phyloP scores from a whole-genome alignment of 179 eudicot genomes.

The Corrigiola litoralis region DNA sequence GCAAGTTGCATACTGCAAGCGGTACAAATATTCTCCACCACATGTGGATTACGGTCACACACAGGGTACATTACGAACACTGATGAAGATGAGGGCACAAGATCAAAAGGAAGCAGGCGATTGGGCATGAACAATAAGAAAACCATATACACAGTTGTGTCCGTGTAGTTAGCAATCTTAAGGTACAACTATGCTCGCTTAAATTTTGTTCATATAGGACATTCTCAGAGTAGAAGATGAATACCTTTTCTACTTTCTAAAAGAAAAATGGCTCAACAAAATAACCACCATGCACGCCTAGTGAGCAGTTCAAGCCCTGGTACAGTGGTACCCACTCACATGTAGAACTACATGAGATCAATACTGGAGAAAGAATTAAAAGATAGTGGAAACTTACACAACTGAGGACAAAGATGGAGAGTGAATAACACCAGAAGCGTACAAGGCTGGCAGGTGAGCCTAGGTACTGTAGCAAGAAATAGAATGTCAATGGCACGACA shows the following conservation, averaged over 20 bases:
- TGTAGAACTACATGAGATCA: background rate
- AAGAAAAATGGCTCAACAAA: background rate
- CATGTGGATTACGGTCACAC: too few relatives aligned
- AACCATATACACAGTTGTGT: too few relatives aligned
- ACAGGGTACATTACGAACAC: background rate
- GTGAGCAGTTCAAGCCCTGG: too few relatives aligned
- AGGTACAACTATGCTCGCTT: background rate
- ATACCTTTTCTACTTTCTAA: background rate
- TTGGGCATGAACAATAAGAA: too few relatives aligned
- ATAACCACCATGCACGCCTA: background rate
- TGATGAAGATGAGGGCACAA: background rate
- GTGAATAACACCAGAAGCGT: conserved; percentile 95
- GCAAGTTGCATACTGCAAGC: too few relatives aligned
- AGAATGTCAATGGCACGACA: conserved; percentile 75
- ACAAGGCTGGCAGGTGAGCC: conserved; percentile 77
- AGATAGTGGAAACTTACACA: conserved; percentile 48
- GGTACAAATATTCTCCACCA: too few relatives aligned
- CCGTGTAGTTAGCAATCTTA: background rate
- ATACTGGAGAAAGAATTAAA: background rate
- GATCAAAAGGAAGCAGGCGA: background rate
- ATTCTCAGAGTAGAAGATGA: background rate
- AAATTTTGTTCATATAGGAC: background rate
- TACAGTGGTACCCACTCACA: background rate
- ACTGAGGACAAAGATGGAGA: conserved; percentile 62
- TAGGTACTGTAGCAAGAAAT: conserved; percentile 82